These are phyloP conservation scores for Pseudognaphalium luteoalbum DNA, from an alignment of 129 eudicot genomes.

Conservation along the genomic window DNA sequence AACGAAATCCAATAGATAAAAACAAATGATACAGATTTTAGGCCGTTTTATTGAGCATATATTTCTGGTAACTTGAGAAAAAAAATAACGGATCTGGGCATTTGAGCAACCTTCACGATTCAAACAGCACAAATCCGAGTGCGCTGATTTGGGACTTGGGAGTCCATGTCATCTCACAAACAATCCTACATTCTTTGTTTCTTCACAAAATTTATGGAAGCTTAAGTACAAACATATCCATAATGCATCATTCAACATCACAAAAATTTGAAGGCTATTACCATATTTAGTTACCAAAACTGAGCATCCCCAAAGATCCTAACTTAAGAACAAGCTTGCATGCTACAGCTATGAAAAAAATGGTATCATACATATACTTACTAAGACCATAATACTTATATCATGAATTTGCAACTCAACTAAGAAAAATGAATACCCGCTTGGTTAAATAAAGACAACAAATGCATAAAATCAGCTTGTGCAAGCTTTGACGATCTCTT, in stretches of 20 bases:
- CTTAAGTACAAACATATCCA: background rate
- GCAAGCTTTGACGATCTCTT: slow-evolving; percentile 84
- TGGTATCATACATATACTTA: background rate
- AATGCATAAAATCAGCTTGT: slow-evolving; percentile 84
- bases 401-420: background rate
- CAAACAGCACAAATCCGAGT: too few species aligned
- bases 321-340: background rate
- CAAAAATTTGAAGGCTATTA: too few species aligned
- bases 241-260: background rate
- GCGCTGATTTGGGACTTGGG: too few species aligned
- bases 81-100: too few species aligned
- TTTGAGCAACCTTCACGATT: too few species aligned
- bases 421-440: slow-evolving; percentile 84
- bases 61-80: too few species aligned
- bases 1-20: slow-evolving; percentile 7
- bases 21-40: too few species aligned
- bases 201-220: background rate
- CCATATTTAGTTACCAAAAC: background rate
- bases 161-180: too few species aligned
- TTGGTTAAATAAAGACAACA: slow-evolving; percentile 72
- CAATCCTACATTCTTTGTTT: background rate
- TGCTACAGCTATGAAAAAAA: background rate
- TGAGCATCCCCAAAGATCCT: slow-evolving; percentile 3
- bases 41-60: too few species aligned
- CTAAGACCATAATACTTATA: too few species aligned